Conservation (phyloP, 2,329 filamentous ascomycete genomes). For the Raffaelea arxii region DNA sequence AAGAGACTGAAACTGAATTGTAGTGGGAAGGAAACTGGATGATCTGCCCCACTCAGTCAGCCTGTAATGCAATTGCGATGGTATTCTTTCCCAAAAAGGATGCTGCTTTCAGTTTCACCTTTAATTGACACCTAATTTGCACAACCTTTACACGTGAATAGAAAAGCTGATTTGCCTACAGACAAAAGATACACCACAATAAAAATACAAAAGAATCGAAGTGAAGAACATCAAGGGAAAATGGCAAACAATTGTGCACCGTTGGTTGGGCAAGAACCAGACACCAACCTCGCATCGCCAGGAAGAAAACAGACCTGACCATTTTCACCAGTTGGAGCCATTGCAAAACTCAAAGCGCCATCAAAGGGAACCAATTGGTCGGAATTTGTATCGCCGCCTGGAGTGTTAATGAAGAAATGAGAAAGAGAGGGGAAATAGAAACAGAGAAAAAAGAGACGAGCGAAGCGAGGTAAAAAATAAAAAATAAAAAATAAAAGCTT, state of each 20-base stretch:
- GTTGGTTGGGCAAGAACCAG: conserved; percentile 21
- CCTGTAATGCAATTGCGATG: too few relatives aligned
- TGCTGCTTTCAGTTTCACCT: too few relatives aligned
- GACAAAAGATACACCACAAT: background rate
- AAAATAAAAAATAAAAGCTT: conserved; percentile 12
- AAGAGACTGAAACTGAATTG: too few relatives aligned
- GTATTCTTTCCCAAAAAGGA: too few relatives aligned
- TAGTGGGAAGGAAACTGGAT: too few relatives aligned
- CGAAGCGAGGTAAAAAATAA: background rate
- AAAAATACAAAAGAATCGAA: background rate
- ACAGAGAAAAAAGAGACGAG: background rate
- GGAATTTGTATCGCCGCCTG: conserved; percentile 34
- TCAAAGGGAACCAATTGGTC: conserved; percentile 41
- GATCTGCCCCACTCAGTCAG: too few relatives aligned
- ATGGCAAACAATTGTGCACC: conserved; percentile 21
- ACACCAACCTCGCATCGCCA: conserved; percentile 20
- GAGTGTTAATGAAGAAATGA: conserved; percentile 7
- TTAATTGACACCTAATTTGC: too few relatives aligned
- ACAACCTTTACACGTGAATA: too few relatives aligned
- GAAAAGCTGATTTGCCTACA: too few relatives aligned
- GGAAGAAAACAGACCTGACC: conserved; percentile 33
- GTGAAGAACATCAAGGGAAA: conserved; percentile 11
- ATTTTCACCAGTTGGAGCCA: conserved; percentile 34
- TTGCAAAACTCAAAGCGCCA: conserved; percentile 29
- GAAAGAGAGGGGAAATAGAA: background rate